phyloP scores from a whole-genome alignment of 139 green algal genomes.

The Chlamydomonas asymmetrica region DNA sequence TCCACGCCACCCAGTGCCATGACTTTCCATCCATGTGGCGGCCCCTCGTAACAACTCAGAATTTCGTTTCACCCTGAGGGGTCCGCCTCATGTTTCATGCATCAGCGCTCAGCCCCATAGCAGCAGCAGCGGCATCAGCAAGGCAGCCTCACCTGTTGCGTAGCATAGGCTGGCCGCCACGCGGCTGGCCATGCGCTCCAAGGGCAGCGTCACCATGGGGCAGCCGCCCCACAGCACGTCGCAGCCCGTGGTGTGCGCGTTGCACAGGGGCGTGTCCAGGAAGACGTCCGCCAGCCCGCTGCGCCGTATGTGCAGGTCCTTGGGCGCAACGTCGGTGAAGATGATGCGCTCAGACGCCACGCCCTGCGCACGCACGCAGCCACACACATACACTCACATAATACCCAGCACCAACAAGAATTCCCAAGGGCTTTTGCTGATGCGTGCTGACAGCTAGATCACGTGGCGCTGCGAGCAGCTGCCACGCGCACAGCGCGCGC shows the following conservation, averaged over 20 bases:
- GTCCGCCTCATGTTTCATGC: slow-evolving; percentile 4
- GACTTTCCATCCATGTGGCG: neutral
- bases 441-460: too few relatives aligned
- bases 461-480: too few relatives aligned
- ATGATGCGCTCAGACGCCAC: slow-evolving; percentile 75
- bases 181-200: slow-evolving; percentile 84
- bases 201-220: slow-evolving; percentile 87
- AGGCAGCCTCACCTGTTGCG: slow-evolving; percentile 69
- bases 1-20: too few relatives aligned
- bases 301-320: slow-evolving; percentile 82
- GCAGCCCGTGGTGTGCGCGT: slow-evolving; percentile 88
- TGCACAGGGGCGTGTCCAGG: slow-evolving; percentile 90
- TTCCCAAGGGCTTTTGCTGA: too few relatives aligned
- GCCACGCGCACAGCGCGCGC: too few relatives aligned
- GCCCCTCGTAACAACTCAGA: neutral
- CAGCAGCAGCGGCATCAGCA: slow-evolving; percentile 73
- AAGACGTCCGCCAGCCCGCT: slow-evolving; percentile 87
- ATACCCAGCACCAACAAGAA: too few relatives aligned
- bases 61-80: neutral
- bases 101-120: slow-evolving; percentile 6
- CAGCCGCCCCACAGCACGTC: slow-evolving; percentile 90
- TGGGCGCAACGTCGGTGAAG: slow-evolving; percentile 91
- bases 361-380: too few relatives aligned
- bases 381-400: too few relatives aligned
- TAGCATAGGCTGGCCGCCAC: slow-evolving; percentile 79